Conservation (phyloP, 2,329 filamentous ascomycete genomes). For the Fusarium sp. region DNA sequence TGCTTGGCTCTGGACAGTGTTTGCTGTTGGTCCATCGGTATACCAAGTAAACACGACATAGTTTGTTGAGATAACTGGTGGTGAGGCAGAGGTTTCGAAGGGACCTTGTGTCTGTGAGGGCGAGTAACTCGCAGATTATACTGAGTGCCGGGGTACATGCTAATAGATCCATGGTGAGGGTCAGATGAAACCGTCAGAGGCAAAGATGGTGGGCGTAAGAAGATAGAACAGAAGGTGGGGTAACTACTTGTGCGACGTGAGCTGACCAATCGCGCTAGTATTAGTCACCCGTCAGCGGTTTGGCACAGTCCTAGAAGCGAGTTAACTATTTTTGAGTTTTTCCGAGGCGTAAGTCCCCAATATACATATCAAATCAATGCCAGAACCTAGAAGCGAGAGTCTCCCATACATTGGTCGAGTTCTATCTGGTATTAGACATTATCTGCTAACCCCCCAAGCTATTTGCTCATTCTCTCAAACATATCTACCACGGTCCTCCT, state of each 20-base stretch:
- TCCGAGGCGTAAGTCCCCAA: too few species aligned
- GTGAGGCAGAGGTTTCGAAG: background rate
- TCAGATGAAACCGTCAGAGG: too few species aligned
- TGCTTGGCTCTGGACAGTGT: background rate
- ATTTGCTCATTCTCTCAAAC: rapidly evolving
- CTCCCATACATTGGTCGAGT: background rate
- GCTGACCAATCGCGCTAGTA: background rate
- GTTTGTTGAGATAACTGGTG: background rate
- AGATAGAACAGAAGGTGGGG: too few species aligned
- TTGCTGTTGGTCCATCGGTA: background rate
- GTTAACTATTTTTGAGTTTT: too few species aligned
- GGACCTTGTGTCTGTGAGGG: rapidly evolving
- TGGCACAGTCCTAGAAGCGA: too few species aligned
- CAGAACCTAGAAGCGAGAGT: background rate
- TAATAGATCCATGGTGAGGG: background rate
- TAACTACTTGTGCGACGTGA: rapidly evolving
- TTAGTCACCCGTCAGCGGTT: background rate
- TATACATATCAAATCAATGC: too few species aligned
- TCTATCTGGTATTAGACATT: background rate
- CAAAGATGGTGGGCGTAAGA: too few species aligned
- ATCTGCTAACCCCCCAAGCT: background rate
- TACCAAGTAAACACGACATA: background rate
- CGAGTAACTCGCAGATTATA: rapidly evolving
- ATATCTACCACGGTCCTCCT: background rate
- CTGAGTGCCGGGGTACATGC: background rate